These are phyloP conservation scores for Phtheirospermum japonicum DNA, from an alignment of 257 asterid species.

Conservation along the genomic window DNA sequence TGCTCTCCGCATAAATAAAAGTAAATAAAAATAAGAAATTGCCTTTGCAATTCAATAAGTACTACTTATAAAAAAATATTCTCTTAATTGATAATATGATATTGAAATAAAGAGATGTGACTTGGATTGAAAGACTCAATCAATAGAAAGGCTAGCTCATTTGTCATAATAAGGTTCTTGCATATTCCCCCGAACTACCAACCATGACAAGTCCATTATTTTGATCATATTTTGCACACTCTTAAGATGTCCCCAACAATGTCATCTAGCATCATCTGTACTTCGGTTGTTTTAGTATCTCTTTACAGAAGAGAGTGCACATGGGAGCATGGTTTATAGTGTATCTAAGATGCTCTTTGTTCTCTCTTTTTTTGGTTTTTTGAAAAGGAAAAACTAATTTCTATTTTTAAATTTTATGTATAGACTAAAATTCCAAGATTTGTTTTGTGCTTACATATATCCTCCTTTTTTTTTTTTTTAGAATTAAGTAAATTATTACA, in stretches of 20 bases:
- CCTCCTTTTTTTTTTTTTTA: too few relatives aligned
- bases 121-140: too few relatives aligned
- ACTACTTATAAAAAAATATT: too few relatives aligned
- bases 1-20: too few relatives aligned
- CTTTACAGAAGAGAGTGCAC: constrained; percentile 69
- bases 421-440: not conserved
- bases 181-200: constrained; percentile 49
- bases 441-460: not conserved
- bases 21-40: too few relatives aligned
- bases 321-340: constrained; percentile 31
- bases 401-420: too few relatives aligned
- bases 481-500: too few relatives aligned
- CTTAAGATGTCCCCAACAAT: constrained; percentile 40
- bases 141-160: too few relatives aligned
- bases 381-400: not conserved
- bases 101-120: not conserved
- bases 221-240: constrained; percentile 23
- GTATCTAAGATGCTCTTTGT: constrained; percentile 39
- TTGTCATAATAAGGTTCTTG: constrained; percentile 18
- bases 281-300: constrained; percentile 37
- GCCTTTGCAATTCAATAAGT: too few relatives aligned
- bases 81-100: not conserved
- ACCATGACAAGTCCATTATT: constrained; percentile 32
- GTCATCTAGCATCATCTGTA: constrained; percentile 48
- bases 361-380: constrained; percentile 15